Conservation (phyloP, 495 filamentous ascomycete species). For the Trypethelium eluteriae region DNA sequence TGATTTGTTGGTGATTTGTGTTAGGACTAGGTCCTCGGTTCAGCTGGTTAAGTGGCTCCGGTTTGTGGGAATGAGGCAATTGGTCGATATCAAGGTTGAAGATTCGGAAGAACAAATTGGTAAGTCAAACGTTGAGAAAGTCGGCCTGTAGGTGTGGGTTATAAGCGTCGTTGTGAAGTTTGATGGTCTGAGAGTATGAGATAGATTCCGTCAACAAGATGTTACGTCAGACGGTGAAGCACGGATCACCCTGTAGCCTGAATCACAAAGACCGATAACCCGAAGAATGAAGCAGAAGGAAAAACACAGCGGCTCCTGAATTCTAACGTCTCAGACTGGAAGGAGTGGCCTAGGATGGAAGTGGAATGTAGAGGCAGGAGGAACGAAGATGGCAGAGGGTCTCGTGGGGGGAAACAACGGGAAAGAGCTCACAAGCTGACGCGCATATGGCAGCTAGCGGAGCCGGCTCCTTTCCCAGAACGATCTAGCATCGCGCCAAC, state of each 20-base stretch:
- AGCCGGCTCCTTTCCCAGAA: neutral
- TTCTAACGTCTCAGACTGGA: no score
- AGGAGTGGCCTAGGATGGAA: neutral
- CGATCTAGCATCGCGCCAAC: neutral
- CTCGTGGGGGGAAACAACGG: no score
- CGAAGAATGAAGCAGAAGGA: neutral
- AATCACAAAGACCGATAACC: neutral
- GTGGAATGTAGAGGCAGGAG: neutral
- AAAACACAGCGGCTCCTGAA: no score
- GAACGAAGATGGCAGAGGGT: neutral
- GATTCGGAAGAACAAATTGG: no score
- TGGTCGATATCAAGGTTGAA: no score
- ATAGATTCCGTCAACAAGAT: neutral
- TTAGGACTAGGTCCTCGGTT: neutral
- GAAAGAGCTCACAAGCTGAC: no score
- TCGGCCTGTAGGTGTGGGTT: neutral
- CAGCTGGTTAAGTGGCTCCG: no score
- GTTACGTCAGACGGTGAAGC: neutral
- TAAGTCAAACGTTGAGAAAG: no score
- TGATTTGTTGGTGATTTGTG: conserved; percentile 14
- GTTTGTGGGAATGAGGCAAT: no score
- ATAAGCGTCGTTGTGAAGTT: neutral
- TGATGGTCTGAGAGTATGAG: neutral
- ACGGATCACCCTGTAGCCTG: neutral
- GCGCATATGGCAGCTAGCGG: neutral